phyloP scores from a whole-genome alignment of 441 rosid genomes.

The Hura crepitans region DNA sequence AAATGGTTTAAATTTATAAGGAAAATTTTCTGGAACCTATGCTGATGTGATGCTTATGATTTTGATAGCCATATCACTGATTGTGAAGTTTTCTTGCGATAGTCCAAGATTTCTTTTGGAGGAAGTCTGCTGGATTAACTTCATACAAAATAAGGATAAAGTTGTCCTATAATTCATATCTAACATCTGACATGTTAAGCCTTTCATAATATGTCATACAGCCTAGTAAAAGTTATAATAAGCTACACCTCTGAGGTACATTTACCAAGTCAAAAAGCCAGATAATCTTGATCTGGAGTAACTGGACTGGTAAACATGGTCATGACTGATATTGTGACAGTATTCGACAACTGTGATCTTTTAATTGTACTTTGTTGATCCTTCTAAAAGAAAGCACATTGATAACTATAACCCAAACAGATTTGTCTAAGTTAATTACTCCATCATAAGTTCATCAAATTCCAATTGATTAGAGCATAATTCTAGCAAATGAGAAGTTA shows the following conservation, averaged over 20 bases:
- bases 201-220: too few relatives aligned
- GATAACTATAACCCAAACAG: neutral
- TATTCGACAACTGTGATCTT: neutral
- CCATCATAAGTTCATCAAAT: neutral
- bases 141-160: neutral
- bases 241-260: neutral
- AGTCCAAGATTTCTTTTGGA: too few relatives aligned
- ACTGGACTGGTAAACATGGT: too few relatives aligned
- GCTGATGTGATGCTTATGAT: neutral
- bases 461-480: neutral
- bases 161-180: neutral
- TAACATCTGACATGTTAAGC: neutral
- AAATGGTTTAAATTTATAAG: neutral
- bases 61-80: neutral
- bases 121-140: too few relatives aligned
- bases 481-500: neutral
- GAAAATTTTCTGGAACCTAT: neutral
- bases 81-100: neutral
- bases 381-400: neutral
- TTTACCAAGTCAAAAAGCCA: neutral
- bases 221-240: too few relatives aligned
- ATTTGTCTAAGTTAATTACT: neutral
- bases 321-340: neutral
- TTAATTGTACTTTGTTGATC: neutral
- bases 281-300: neutral